Percentiles rank a stretch among this genome's conserved stretches.
Evolutionary conservation across 345 rosid genomes (phyloP).

Genomic region (Citrus hindsii): DNA sequence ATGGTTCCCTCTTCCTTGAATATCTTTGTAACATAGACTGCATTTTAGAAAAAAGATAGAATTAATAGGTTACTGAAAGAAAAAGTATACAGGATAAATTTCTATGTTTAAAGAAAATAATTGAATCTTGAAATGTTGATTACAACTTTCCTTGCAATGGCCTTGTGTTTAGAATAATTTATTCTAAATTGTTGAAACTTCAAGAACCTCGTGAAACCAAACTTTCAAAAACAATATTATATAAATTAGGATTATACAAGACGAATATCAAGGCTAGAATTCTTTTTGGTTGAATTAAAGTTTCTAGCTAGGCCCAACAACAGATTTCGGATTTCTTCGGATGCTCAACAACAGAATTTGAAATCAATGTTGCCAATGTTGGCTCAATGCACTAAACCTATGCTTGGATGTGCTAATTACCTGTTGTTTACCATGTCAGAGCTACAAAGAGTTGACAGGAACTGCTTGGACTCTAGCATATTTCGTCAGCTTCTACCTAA

Average conservation of each 20-base stretch:
- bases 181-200: neutral
- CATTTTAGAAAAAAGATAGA: neutral
- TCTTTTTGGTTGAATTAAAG: neutral
- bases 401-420: constrained; percentile 12
- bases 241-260: neutral
- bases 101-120: neutral
- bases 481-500: constrained; percentile 88
- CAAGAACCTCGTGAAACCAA: neutral
- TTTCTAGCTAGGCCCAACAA: neutral
- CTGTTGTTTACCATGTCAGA: constrained; percentile 42
- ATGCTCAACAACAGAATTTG: neutral
- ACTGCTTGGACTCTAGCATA: constrained; percentile 71
- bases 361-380: neutral
- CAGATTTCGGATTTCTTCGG: neutral
- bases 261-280: neutral
- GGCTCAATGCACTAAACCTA: neutral
- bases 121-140: neutral
- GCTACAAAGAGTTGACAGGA: constrained; percentile 82
- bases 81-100: neutral
- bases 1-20: neutral
- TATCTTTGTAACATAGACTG: neutral
- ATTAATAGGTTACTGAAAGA: neutral
- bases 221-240: neutral
- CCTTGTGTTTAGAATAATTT: neutral
- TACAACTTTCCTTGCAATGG: neutral